These are phyloP conservation scores for Candida loeiensis DNA, from an alignment of 805 yeast species.

Conservation along the genomic window DNA sequence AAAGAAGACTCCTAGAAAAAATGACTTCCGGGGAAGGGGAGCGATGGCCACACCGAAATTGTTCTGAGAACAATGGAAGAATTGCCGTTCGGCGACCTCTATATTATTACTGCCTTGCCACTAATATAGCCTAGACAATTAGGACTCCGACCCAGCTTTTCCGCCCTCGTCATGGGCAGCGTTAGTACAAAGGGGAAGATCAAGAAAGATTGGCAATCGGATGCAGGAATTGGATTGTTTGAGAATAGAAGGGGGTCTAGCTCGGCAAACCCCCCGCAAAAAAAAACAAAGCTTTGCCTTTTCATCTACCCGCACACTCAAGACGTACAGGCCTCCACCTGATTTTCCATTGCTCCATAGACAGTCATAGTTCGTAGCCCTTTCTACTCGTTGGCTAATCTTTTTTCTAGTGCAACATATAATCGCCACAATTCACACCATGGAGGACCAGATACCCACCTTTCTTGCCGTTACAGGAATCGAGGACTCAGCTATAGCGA, in stretches of 20 bases:
- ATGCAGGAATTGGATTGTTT: not conserved
- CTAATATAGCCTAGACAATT: too few relatives aligned
- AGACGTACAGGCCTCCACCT: too few relatives aligned
- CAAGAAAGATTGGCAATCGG: not conserved
- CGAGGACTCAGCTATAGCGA: slow-evolving; percentile 63
- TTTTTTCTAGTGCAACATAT: not conserved
- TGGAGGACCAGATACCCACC: slow-evolving; percentile 56
- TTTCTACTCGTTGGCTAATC: not conserved
- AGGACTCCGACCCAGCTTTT: too few relatives aligned
- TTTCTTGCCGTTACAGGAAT: slow-evolving; percentile 84
- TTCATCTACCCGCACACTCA: too few relatives aligned
- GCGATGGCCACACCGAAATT: too few relatives aligned
- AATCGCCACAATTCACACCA: slow-evolving; percentile 11
- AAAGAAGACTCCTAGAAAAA: slow-evolving; percentile 1
- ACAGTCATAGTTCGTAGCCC: not conserved
- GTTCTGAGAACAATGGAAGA: too few relatives aligned
- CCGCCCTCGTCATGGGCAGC: too few relatives aligned
- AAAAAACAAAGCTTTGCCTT: too few relatives aligned
- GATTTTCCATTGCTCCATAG: not conserved
- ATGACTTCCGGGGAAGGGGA: not conserved
- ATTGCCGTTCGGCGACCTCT: too few relatives aligned
- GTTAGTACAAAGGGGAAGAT: not conserved
- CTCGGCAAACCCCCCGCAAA: too few relatives aligned
- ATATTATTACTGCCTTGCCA: too few relatives aligned
- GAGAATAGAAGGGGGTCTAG: not conserved